phyloP scores from a whole-genome alignment of 2,329 filamentous ascomycete species.

The Ophiostoma ulmi region DNA sequence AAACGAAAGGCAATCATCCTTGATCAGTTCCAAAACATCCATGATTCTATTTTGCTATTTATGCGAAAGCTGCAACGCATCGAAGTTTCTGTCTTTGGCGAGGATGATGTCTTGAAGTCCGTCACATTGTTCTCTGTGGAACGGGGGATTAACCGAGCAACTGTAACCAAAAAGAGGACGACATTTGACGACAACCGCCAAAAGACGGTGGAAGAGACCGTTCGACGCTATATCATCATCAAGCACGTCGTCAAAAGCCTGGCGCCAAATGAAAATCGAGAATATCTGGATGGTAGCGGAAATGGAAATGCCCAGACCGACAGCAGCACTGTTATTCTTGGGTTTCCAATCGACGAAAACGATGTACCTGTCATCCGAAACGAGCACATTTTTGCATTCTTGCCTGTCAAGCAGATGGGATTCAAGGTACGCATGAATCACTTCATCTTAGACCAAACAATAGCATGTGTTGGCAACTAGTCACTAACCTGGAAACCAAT shows the following conservation, averaged over 20 bases:
- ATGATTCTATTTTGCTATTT: conserved; percentile 41
- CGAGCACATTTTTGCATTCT: conserved; percentile 44
- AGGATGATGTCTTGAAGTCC: conserved; percentile 12
- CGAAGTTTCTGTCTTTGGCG: conserved; percentile 32
- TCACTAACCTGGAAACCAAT: background rate
- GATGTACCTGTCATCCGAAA: conserved; percentile 35
- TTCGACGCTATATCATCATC: conserved; percentile 32
- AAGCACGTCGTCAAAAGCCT: conserved; percentile 32
- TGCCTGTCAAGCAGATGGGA: conserved; percentile 40
- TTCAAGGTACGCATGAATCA: conserved; percentile 34
- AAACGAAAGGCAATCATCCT: conserved; percentile 29
- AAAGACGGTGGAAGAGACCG: background rate
- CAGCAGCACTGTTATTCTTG: conserved; percentile 40
- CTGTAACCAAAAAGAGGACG: background rate
- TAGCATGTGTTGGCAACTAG: too few relatives aligned
- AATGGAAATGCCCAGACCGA: background rate
- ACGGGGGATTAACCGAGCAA: conserved; percentile 1
- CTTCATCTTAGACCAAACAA: background rate
- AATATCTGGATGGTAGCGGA: conserved; percentile 31
- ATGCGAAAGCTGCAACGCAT: conserved; percentile 38
- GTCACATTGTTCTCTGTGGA: background rate
- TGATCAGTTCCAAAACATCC: conserved; percentile 37
- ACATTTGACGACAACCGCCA: background rate
- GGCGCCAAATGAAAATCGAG: conserved; percentile 36
- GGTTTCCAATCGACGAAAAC: conserved; percentile 40